Evolutionary conservation across 2,329 filamentous ascomycete species (phyloP), one percentile per base, ranked within the genome.

Genomic region (Fusarium drepaniforme): DNA sequence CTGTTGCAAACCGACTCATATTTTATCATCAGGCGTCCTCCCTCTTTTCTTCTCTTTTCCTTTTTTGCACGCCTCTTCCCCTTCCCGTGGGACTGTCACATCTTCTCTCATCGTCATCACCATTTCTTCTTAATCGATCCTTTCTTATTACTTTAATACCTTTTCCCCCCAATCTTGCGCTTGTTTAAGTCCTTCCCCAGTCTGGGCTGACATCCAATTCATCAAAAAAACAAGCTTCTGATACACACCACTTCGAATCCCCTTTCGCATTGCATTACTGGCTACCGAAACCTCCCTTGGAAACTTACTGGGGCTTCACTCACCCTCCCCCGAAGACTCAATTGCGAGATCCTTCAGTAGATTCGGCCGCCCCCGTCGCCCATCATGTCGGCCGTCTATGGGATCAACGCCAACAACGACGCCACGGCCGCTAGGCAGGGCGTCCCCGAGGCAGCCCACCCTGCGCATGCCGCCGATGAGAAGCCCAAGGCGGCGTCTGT

Each of bases 331-430:
- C 33, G 46, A 67, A 67, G 44, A 58, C 62, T 61, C 66, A 69
- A 75, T 73, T 73, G 73, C 76, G 71, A 79, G 38, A 70, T 58
- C 62, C 57, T 56, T 58, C 35, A 64, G 57, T 72, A 71, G 68
- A 69, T 58, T 51, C 63, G 56, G n/a, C 21, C 61, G 42, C 65
- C 30, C 44, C 64, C 53, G 25, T 59, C 71, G 67, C 51, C 71
- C 68, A 77, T 42, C 66, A 80, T 80, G 78, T 71, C 78, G 62
- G 64, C 73, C 60, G 42, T 72, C 59, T 70, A 69, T 35, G 78
- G 75, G 59, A 74, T 80, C 21, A 82, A 80, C 73, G 84, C 83
- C 77, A 88, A 85, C 77, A 86, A 88, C 78, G 88, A 89, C 78
- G 83, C 81, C 74, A 87, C 87, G 30, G 84, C 86, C 13, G 85